Evolutionary conservation across 2,329 filamentous ascomycete species (phyloP).

Genomic region (Xylaria sp.): DNA sequence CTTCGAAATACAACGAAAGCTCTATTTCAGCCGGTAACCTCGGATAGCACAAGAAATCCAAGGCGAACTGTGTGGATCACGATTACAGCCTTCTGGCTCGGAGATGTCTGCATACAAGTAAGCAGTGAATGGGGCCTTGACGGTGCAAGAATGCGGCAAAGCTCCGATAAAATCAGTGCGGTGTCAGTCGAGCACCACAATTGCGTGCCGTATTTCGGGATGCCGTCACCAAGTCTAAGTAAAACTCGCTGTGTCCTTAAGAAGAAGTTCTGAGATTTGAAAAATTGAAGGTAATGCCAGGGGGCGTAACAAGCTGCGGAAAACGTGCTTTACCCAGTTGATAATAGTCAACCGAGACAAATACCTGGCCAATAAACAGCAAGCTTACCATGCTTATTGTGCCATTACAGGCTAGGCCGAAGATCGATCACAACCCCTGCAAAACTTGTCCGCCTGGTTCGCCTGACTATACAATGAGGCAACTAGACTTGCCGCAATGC

Average conservation of each 20-base stretch:
- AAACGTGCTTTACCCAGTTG: background rate
- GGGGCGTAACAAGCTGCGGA: background rate
- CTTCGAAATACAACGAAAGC: conserved; percentile 23
- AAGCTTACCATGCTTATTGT: background rate
- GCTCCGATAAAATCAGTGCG: no score
- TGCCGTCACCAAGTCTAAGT: background rate
- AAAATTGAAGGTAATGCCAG: background rate
- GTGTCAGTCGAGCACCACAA: background rate
- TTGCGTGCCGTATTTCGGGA: background rate
- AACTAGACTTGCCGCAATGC: background rate
- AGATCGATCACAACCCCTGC: conserved; percentile 3
- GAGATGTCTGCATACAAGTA: background rate
- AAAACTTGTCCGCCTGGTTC: conserved; percentile 1
- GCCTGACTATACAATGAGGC: conserved; percentile 9
- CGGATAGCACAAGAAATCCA: background rate
- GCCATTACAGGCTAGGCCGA: conserved; percentile 1
- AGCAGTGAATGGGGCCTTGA: conserved; percentile 6
- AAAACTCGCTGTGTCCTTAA: background rate
- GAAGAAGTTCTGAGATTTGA: background rate
- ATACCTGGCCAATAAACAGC: background rate
- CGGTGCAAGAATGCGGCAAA: conserved; percentile 1
- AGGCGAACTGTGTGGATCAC: conserved; percentile 1
- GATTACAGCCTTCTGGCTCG: conserved; percentile 9
- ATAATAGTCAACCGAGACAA: background rate
- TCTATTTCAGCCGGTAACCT: conserved; percentile 28